These are phyloP conservation scores for Aegilops speltoides DNA, from an alignment of 176 grass and related monocot genomes.

Conservation along the genomic window DNA sequence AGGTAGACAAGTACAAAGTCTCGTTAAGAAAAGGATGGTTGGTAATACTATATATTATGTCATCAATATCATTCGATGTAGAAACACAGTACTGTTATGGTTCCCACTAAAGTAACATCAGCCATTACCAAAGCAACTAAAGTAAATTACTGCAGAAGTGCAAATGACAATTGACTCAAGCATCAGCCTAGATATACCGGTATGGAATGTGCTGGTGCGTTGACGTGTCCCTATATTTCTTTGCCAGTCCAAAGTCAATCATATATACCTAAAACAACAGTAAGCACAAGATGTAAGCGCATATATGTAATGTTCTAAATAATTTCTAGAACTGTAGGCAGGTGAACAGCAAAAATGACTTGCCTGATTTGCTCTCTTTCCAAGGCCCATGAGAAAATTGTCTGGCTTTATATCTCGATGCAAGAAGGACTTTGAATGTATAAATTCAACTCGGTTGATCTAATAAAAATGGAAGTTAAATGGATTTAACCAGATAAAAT, in stretches of 20 bases:
- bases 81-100: slow-evolving; percentile 6
- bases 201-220: slow-evolving; percentile 77
- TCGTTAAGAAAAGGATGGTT: neutral
- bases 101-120: neutral
- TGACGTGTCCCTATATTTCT: slow-evolving; percentile 49
- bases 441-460: slow-evolving; percentile 14
- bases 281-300: neutral
- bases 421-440: slow-evolving; percentile 16
- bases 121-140: neutral
- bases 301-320: slow-evolving; percentile 27
- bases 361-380: slow-evolving; percentile 77
- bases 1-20: neutral
- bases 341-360: neutral
- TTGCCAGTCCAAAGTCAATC: slow-evolving; percentile 73
- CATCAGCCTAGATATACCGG: slow-evolving; percentile 40
- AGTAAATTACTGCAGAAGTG: neutral
- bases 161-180: slow-evolving; percentile 7
- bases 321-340: neutral
- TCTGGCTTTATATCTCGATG: slow-evolving; percentile 80
- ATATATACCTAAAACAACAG: slow-evolving; percentile 62
- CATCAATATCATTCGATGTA: neutral
- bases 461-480: neutral
- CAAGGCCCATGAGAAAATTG: slow-evolving; percentile 87
- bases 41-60: neutral
- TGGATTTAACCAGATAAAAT: slow-evolving; percentile 14